Conservation (phyloP, 768 basidiomycete species). For the Suillus subluteus region DNA sequence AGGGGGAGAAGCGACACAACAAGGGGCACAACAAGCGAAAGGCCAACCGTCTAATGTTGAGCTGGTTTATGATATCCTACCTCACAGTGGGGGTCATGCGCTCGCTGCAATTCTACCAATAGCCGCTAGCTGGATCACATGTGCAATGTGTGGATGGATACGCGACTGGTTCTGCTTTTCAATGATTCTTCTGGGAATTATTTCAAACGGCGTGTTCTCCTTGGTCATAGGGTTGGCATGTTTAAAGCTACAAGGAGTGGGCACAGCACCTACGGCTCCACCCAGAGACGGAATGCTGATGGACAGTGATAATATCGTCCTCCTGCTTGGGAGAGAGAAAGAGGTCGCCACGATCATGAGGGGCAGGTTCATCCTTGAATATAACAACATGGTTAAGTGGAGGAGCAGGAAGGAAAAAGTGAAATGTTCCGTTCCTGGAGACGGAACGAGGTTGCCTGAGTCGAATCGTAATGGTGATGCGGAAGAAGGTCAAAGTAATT, state of each 20-base stretch:
- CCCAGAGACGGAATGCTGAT: conserved; percentile 33
- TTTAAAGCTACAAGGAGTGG: conserved; percentile 5
- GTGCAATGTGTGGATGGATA: conserved; percentile 17
- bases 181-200: conserved; percentile 25
- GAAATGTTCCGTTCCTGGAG: neutral
- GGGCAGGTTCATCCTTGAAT: conserved; percentile 29
- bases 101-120: conserved; percentile 17
- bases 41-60: too few species aligned
- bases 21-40: too few species aligned
- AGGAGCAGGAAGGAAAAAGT: neutral
- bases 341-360: conserved; percentile 19
- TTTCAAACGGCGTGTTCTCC: conserved; percentile 23
- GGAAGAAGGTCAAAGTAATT: neutral
- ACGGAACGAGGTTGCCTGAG: neutral
- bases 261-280: conserved; percentile 28
- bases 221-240: conserved; percentile 18
- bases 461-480: conserved; percentile 13
- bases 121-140: conserved; percentile 13
- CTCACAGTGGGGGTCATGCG: neutral
- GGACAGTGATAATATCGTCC: conserved; percentile 16
- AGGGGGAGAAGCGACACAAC: too few species aligned
- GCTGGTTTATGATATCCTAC: neutral
- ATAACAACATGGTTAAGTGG: neutral
- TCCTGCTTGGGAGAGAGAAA: conserved; percentile 19
- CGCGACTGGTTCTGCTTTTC: conserved; percentile 24